Conservation (phyloP, 2,329 filamentous ascomycete species). For the Diplocarpon mali region DNA sequence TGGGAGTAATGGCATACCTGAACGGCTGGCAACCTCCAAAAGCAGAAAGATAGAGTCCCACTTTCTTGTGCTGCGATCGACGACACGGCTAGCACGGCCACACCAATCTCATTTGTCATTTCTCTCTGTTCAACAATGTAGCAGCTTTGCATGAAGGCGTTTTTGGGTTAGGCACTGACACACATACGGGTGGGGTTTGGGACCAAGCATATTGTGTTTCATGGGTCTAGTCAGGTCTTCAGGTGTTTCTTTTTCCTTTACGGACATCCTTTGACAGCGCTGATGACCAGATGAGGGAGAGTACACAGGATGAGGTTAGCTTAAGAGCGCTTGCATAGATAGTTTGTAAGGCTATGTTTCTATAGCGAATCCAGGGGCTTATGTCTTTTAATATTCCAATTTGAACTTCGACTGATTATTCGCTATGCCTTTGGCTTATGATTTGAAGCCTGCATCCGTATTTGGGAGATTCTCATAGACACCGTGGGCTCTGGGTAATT, state of each 20-base stretch:
- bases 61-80: conserved; percentile 1
- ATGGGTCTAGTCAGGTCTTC: background rate
- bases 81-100: background rate
- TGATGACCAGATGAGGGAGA: conserved; percentile 10
- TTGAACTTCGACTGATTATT: background rate
- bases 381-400: background rate
- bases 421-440: too few relatives aligned
- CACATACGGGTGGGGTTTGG: conserved; percentile 12
- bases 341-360: conserved; percentile 15
- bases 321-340: conserved; percentile 15
- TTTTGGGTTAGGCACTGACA: conserved; percentile 8
- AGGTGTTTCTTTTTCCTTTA: conserved; percentile 7
- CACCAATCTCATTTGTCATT: conserved; percentile 18
- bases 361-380: conserved; percentile 14
- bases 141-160: conserved; percentile 13
- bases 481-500: too few relatives aligned
- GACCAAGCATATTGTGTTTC: conserved; percentile 11
- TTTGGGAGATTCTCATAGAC: too few relatives aligned
- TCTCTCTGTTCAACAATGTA: conserved; percentile 14
- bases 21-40: conserved; percentile 60
- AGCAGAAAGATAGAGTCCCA: conserved; percentile 20
- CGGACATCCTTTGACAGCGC: conserved; percentile 4
- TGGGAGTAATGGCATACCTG: conserved; percentile 77
- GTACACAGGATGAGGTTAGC: conserved; percentile 11
- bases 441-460: too few relatives aligned